These are phyloP conservation scores for Hypoxylon sp. DNA, from an alignment of 2,329 filamentous ascomycete species.

Conservation along the genomic window DNA sequence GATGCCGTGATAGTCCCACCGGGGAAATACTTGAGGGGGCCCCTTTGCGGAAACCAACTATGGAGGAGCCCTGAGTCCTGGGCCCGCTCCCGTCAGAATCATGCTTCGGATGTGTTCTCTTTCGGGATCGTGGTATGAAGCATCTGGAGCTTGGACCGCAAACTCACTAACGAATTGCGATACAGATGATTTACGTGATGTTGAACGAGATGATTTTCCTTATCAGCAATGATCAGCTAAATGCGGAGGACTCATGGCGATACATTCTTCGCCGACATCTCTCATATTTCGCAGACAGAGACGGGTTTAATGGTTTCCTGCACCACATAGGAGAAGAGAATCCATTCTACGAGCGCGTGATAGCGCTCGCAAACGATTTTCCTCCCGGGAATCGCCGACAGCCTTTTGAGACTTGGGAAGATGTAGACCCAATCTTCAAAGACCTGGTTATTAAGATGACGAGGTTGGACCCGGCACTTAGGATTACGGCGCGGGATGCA, in stretches of 20 bases:
- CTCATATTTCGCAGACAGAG: conserved; percentile 1
- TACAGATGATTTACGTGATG: conserved; percentile 2
- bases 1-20: background rate
- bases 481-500: conserved; percentile 21
- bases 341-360: background rate
- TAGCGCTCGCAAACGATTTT: background rate
- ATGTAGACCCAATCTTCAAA: conserved; percentile 1
- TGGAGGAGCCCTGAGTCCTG: background rate
- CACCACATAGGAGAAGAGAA: background rate
- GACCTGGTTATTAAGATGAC: conserved; percentile 21
- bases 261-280: background rate
- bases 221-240: background rate
- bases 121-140: background rate
- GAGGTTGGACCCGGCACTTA: conserved; percentile 20
- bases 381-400: background rate
- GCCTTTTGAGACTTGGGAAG: background rate
- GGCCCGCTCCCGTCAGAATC: background rate
- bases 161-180: background rate
- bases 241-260: conserved; percentile 1
- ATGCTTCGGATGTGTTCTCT: background rate
- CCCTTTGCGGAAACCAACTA: conserved; percentile 3
- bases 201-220: background rate
- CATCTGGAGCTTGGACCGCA: background rate
- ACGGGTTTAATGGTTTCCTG: background rate
- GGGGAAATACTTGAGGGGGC: background rate